phyloP scores from a whole-genome alignment of 2,329 filamentous ascomycete genomes.

The Elsinoe perseae region DNA sequence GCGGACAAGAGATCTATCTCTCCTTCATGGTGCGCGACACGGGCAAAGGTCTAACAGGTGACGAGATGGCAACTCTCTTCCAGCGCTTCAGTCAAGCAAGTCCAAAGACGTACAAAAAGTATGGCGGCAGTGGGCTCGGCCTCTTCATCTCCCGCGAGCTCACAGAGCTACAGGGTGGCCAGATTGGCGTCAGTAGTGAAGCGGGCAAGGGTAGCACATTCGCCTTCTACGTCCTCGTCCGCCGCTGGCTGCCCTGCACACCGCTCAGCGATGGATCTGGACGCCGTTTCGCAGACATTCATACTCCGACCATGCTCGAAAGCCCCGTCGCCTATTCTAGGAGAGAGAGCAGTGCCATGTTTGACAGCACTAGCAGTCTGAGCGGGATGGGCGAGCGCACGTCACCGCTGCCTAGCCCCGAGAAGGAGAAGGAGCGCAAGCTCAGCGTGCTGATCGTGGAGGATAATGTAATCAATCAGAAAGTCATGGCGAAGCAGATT shows the following conservation, averaged over 20 bases:
- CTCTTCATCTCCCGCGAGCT: slow-evolving; percentile 60
- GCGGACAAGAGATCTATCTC: slow-evolving; percentile 32
- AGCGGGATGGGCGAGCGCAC: not conserved
- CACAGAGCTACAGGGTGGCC: slow-evolving; percentile 51
- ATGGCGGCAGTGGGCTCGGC: slow-evolving; percentile 60
- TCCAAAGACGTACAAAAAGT: slow-evolving; percentile 57
- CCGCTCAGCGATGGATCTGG: slow-evolving; percentile 1
- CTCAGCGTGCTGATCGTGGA: slow-evolving; percentile 23
- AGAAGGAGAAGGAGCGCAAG: slow-evolving; percentile 4
- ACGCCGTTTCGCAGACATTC: not conserved
- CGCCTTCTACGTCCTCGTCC: slow-evolving; percentile 56
- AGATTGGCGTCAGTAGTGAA: slow-evolving; percentile 54
- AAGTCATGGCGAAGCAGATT: slow-evolving; percentile 35
- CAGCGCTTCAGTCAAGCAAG: slow-evolving; percentile 61
- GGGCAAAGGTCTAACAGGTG: slow-evolving; percentile 30
- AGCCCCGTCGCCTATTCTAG: slow-evolving; percentile 10
- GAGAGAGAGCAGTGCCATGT: slow-evolving; percentile 13
- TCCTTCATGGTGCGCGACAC: slow-evolving; percentile 32
- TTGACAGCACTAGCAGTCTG: not conserved
- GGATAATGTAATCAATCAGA: slow-evolving; percentile 28
- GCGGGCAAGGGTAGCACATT: slow-evolving; percentile 57
- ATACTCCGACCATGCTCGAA: slow-evolving; percentile 15
- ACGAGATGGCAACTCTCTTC: slow-evolving; percentile 45
- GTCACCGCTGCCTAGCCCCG: not conserved
- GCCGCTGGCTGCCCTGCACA: slow-evolving; percentile 30